A percentile compares a stretch with the other conserved stretches of the same genome.
Conservation (phyloP, 177 flowering plant species). For the Vitis hybrid region DNA sequence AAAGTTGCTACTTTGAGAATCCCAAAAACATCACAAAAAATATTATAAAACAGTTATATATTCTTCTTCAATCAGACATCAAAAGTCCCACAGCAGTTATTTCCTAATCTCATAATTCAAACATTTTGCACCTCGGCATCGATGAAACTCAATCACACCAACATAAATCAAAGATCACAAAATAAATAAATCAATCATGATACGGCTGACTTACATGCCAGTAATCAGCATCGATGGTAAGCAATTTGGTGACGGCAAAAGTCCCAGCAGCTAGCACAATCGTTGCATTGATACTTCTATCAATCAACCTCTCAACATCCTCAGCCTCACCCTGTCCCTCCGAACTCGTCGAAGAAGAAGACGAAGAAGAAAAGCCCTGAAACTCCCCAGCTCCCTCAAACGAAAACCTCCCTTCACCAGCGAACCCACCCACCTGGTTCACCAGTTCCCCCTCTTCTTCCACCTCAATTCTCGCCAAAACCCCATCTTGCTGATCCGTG, state of each 20-base stretch:
- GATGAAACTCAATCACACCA: not conserved
- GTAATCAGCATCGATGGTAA: conserved; percentile 85
- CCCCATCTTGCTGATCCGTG: conserved; percentile 56
- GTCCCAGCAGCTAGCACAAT: conserved; percentile 86
- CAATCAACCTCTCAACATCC: conserved; percentile 48
- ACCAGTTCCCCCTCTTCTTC: conserved; percentile 31
- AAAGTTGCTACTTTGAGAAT: too few relatives aligned
- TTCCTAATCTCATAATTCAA: too few relatives aligned
- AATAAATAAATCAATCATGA: not conserved
- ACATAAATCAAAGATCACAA: not conserved
- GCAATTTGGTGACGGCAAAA: conserved; percentile 81
- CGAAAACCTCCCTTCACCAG: conserved; percentile 53
- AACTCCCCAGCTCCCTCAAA: conserved; percentile 51
- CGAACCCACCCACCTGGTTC: conserved; percentile 55
- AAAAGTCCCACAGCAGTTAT: too few relatives aligned
- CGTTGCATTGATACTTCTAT: conserved; percentile 73
- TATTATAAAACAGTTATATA: too few relatives aligned
- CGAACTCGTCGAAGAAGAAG: conserved; percentile 21
- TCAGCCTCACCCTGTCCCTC: conserved; percentile 23
- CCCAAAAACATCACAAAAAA: too few relatives aligned
- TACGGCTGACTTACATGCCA: conserved; percentile 78
- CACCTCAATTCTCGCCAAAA: conserved; percentile 30
- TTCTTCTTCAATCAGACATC: too few relatives aligned
- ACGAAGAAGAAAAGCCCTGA: conserved; percentile 41
- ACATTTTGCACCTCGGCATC: too few relatives aligned